Base-by-base conservation (phyloP, 768 basidiomycete species). In the Hirschioporus abietinus region DNA sequence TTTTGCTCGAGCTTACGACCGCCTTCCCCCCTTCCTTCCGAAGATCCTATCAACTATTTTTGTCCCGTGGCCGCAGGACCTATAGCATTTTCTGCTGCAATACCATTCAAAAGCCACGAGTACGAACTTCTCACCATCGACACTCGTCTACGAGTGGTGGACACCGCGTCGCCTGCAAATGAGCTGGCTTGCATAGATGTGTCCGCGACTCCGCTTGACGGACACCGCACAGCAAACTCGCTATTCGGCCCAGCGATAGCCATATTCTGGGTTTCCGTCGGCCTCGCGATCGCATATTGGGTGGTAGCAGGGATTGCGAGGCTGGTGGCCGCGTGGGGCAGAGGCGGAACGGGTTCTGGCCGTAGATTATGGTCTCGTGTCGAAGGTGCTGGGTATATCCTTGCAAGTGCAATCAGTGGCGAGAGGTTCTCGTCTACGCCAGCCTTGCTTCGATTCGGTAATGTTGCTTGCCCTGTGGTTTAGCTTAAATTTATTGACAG, bases 401-500 rank as follows among this genome's bases (percentile, higher is more conserved):
- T 96, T 57, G 92, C 94, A 23, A 96, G 95, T 77, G 94, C 95
- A 0, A 86, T 96, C 70, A 95, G 95, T 65, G 97, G 96, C 6
- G 95, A 96, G 75, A 84, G 92, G 42, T 81, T 99, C 42, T 88
- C 93, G 3, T 85, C 88, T 26, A 90, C 90, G 23, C 93, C 93
- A 18, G 93, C 93, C 0, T 81, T 99, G 64, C 83, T 97, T 79
- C 82, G 96, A 64, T 99, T 95, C 73, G 89, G 95, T 95, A 74
- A 73, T 92, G 65, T 60, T 58, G 42, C 64, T 65, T 18, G 52
- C 60, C 30, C 35, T 52, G 12, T 68, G 30, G 30, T 30, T 35
- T 35, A 36, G 63, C 62, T 66, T 66, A 63, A 52, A 60, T 68
- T 70, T 64, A 68, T 68, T 59, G 61, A 66, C 35, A 66, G 34